A percentile compares a stretch with the other conserved stretches of the same genome.
Conservation (phyloP, 495 filamentous ascomycete genomes). For the Aspergillus cavernicola region DNA sequence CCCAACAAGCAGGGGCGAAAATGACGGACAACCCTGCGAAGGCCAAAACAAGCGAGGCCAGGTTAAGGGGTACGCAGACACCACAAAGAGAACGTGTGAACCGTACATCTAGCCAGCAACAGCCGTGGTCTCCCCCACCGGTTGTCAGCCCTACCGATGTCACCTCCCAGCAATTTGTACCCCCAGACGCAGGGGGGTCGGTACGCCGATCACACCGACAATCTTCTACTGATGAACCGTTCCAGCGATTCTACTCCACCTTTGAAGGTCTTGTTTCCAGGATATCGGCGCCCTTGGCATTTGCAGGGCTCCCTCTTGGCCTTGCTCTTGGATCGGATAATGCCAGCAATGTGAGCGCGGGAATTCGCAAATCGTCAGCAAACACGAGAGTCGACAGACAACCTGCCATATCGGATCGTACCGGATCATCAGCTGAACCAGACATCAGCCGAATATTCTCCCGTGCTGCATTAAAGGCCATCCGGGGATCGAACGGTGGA, state of each 20-base stretch:
- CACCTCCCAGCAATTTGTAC: constrained; percentile 34
- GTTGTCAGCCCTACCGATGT: constrained; percentile 33
- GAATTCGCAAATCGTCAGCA: constrained; percentile 34
- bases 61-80: constrained; percentile 25
- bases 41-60: constrained; percentile 35
- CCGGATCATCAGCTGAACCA: constrained; percentile 49
- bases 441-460: constrained; percentile 77
- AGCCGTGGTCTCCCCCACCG: constrained; percentile 38
- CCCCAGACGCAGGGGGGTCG: constrained; percentile 20
- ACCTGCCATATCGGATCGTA: constrained; percentile 35
- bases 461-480: constrained; percentile 69
- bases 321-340: constrained; percentile 68
- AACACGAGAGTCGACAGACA: constrained; percentile 38
- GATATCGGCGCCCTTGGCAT: constrained; percentile 85
- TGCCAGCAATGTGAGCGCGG: constrained; percentile 28
- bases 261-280: constrained; percentile 79
- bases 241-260: constrained; percentile 83
- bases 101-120: constrained; percentile 24
- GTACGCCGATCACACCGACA: constrained; percentile 10
- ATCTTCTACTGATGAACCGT: constrained; percentile 64
- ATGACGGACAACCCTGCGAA: constrained; percentile 56
- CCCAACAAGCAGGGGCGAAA: constrained; percentile 71
- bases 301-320: constrained; percentile 83
- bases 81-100: constrained; percentile 24
- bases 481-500: constrained; percentile 48